These are phyloP conservation scores for Trichosporon inkin DNA, from an alignment of 1,284 basidiomycete genomes.

Conservation along the genomic window DNA sequence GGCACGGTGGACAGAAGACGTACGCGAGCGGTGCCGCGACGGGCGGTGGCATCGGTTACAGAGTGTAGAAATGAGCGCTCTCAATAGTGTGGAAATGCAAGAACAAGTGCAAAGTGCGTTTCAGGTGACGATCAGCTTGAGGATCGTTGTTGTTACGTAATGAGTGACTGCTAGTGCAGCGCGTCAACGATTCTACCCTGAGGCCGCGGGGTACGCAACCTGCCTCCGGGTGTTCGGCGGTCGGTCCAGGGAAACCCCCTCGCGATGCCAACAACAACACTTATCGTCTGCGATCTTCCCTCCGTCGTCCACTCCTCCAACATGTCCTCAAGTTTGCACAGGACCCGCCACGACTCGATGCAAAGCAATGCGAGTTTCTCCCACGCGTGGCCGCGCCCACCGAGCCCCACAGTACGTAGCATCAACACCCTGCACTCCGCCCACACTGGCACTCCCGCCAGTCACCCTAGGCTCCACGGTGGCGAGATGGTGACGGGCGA, in stretches of 20 bases:
- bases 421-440: not conserved
- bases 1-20: slow-evolving; percentile 38
- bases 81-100: not conserved
- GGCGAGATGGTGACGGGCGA: not conserved
- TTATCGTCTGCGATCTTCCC: not conserved
- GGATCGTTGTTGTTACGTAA: not conserved
- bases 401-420: slow-evolving; percentile 20
- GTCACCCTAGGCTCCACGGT: not conserved
- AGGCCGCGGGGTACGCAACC: too few relatives aligned
- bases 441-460: not conserved
- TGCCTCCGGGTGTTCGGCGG: not conserved
- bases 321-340: slow-evolving; percentile 8
- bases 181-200: not conserved
- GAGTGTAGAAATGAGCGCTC: slow-evolving; percentile 10
- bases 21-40: slow-evolving; percentile 42
- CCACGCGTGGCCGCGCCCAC: slow-evolving; percentile 18
- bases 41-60: slow-evolving; percentile 43
- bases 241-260: not conserved
- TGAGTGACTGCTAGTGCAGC: not conserved
- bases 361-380: slow-evolving; percentile 15
- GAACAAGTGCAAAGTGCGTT: not conserved
- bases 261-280: not conserved
- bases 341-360: slow-evolving; percentile 20
- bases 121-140: too few relatives aligned
- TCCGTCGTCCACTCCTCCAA: not conserved